These are phyloP conservation scores for Tuber aestivum DNA, from an alignment of 495 filamentous ascomycete species.

Conservation along the genomic window DNA sequence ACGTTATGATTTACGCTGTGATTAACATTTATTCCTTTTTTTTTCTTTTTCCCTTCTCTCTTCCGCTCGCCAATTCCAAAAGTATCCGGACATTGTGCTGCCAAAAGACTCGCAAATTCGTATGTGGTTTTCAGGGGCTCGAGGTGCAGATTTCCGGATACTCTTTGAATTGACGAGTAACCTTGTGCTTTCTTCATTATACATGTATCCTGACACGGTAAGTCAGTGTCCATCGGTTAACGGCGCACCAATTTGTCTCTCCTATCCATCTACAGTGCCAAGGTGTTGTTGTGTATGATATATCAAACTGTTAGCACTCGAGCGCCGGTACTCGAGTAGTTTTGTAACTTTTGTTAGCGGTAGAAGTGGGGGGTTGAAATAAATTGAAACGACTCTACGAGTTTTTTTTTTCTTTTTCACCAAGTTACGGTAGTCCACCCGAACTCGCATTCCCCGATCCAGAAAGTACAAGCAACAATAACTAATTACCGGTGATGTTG, in stretches of 20 bases:
- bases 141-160: background rate
- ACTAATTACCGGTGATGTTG: no score
- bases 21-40: background rate
- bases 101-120: no score
- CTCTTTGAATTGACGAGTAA: background rate
- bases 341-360: background rate
- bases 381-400: no score
- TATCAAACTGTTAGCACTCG: background rate
- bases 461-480: background rate
- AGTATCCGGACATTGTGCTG: background rate
- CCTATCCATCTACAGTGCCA: background rate
- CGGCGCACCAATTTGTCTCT: background rate
- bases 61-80: background rate
- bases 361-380: background rate
- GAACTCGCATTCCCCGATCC: background rate
- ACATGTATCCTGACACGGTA: background rate
- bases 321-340: background rate
- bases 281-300: background rate
- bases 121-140: no score
- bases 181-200: background rate
- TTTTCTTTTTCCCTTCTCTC: no score
- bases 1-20: background rate
- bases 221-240: background rate
- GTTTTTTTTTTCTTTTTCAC: no score
- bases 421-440: background rate